A percentile compares a stretch with the other conserved stretches of the same genome.
phyloP scores from a whole-genome alignment of 306 rosid species.

The Chamaecrista fasciculata region DNA sequence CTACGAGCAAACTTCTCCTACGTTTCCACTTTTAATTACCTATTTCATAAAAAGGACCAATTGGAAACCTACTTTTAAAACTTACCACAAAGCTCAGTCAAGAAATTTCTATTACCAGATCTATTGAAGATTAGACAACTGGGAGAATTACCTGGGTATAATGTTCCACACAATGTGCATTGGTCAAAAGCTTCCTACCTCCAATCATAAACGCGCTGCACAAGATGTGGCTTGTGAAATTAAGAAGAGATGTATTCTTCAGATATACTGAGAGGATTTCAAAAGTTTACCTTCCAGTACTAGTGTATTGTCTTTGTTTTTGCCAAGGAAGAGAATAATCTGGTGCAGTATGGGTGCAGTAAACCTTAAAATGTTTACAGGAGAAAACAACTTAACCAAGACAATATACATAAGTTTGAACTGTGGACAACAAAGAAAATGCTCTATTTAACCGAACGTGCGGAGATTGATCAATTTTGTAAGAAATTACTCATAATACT shows the following conservation, averaged over 20 bases:
- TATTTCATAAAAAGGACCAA: conserved; percentile 11
- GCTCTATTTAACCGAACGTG: conserved; percentile 16
- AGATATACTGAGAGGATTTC: conserved; percentile 26
- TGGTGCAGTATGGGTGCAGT: conserved; percentile 94
- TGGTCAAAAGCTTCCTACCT: conserved; percentile 80
- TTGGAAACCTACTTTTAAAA: conserved; percentile 12
- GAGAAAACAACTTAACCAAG: conserved; percentile 18
- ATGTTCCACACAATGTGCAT: conserved; percentile 98
- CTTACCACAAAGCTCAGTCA: conserved; percentile 1
- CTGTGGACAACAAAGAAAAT: conserved; percentile 6
- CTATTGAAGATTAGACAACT: conserved; percentile 27
- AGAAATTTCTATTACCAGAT: conserved; percentile 19
- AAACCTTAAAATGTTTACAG: conserved; percentile 55
- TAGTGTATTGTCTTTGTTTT: conserved; percentile 90
- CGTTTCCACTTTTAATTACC: background rate
- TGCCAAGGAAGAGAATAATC: conserved; percentile 99
- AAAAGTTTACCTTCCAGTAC: conserved; percentile 90
- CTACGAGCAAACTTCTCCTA: conserved; percentile 18
- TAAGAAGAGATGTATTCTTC: conserved; percentile 19
- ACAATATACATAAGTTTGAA: conserved; percentile 10
- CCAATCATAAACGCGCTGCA: conserved; percentile 98
- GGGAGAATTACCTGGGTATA: conserved; percentile 72
- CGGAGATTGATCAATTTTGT: background rate
- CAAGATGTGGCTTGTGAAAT: conserved; percentile 31
- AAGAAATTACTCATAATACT: background rate